These are phyloP conservation scores for Erigeron canadensis DNA, from an alignment of 129 eudicot genomes.

Conservation along the genomic window DNA sequence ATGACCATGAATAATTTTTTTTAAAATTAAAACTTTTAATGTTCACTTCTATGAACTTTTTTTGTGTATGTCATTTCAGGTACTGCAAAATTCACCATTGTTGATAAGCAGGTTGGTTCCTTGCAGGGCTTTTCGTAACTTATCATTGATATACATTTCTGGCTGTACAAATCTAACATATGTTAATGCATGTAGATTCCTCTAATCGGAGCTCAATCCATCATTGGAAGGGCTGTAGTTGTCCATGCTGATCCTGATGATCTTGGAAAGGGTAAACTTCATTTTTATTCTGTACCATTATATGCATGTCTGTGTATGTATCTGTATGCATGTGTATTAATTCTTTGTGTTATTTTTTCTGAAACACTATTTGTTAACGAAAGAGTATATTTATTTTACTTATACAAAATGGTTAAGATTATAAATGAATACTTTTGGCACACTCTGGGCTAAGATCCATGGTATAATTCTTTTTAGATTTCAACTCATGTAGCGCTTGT, in stretches of 20 bases:
- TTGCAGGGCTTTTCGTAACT: slow-evolving; percentile 4
- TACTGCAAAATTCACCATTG: slow-evolving; percentile 67
- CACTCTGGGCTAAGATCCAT: background rate
- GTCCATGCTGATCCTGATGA: slow-evolving; percentile 99
- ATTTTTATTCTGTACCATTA: background rate
- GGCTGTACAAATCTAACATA: slow-evolving; percentile 7
- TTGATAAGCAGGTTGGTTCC: slow-evolving; percentile 71
- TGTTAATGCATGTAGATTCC: slow-evolving; percentile 59
- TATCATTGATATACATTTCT: background rate
- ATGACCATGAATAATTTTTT: background rate
- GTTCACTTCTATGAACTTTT: slow-evolving; percentile 9
- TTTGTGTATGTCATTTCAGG: slow-evolving; percentile 51
- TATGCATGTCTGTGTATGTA: background rate
- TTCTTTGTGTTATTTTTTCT: background rate
- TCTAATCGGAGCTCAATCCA: slow-evolving; percentile 72
- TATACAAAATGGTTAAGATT: background rate
- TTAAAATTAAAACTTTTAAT: background rate
- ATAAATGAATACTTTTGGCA: background rate
- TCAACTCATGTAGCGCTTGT: background rate
- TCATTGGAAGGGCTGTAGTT: slow-evolving; percentile 95
- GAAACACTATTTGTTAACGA: background rate
- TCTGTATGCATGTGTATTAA: background rate
- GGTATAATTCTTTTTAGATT: background rate
- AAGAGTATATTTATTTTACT: background rate
- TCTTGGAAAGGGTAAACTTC: slow-evolving; percentile 79